These are phyloP conservation scores for Penicillium nucicola DNA, from an alignment of 495 filamentous ascomycete species.

Conservation along the genomic window DNA sequence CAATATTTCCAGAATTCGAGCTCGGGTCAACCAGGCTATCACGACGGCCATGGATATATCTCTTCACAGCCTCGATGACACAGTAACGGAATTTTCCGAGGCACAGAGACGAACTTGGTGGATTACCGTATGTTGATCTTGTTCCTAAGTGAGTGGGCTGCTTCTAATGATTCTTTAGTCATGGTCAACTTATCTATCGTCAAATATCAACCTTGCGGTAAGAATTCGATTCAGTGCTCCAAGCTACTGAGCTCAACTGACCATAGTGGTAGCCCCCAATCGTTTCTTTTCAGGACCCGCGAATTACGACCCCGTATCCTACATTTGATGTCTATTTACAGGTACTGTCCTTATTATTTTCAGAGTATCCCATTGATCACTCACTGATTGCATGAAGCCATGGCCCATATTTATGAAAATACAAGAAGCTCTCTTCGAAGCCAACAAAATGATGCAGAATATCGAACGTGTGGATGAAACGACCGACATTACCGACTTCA, in stretches of 20 bases:
- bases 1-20: slow-evolving; percentile 50
- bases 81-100: slow-evolving; percentile 39
- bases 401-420: slow-evolving; percentile 44
- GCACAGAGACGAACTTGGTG: slow-evolving; percentile 50
- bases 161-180: slow-evolving; percentile 35
- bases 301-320: slow-evolving; percentile 47
- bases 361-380: neutral
- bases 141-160: slow-evolving; percentile 27
- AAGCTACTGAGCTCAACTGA: neutral
- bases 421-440: slow-evolving; percentile 42
- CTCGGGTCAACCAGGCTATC: slow-evolving; percentile 46
- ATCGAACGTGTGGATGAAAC: slow-evolving; percentile 9
- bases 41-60: slow-evolving; percentile 43
- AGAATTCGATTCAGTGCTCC: neutral
- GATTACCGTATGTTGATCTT: slow-evolving; percentile 41
- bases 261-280: slow-evolving; percentile 31
- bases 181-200: slow-evolving; percentile 15
- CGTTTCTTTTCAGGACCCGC: slow-evolving; percentile 39
- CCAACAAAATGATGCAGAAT: slow-evolving; percentile 29
- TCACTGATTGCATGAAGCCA: slow-evolving; percentile 21
- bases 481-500: slow-evolving; percentile 2
- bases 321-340: slow-evolving; percentile 37
- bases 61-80: slow-evolving; percentile 33
- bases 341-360: slow-evolving; percentile 21
- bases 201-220: slow-evolving; percentile 14